Evolutionary conservation across 139 green algal genomes (phyloP).

Genomic region (Mesotaenium endlicherianum): DNA sequence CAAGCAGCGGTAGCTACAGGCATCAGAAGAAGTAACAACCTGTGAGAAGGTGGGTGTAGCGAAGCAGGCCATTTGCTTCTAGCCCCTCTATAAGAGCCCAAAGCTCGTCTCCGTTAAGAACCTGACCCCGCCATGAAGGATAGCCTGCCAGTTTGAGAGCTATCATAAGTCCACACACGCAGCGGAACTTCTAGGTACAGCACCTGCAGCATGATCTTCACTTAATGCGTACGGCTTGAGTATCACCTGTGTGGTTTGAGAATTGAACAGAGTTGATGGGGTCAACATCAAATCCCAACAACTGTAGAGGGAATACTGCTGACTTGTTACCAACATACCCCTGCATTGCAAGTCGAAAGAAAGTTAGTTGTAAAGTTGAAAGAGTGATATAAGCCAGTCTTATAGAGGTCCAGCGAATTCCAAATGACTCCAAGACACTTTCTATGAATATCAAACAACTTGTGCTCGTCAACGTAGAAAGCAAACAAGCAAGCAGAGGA

Average conservation of each 20-base stretch:
- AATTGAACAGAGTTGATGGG: constrained; percentile 83
- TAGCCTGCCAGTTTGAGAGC: constrained; percentile 60
- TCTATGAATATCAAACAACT: too few species aligned
- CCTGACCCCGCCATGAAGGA: constrained; percentile 58
- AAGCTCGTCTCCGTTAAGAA: constrained; percentile 74
- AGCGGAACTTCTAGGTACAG: background rate
- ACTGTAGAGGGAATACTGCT: constrained; percentile 85
- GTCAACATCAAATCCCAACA: constrained; percentile 89
- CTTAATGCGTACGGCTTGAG: too few species aligned
- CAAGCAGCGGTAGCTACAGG: background rate
- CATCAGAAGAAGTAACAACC: constrained; percentile 56
- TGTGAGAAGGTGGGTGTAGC: constrained; percentile 90
- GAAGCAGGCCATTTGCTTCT: constrained; percentile 75
- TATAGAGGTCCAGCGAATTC: too few species aligned
- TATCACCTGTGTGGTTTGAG: constrained; percentile 73
- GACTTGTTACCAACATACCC: constrained; percentile 83
- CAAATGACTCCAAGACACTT: too few species aligned
- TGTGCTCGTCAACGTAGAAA: too few species aligned
- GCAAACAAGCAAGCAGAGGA: too few species aligned
- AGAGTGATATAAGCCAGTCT: too few species aligned
- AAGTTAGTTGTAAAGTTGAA: too few species aligned
- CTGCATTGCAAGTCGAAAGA: constrained; percentile 53
- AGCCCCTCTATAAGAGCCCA: constrained; percentile 72
- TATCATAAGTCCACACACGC: background rate
- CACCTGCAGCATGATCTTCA: background rate